These are phyloP conservation scores for Diphasiastrum complanatum DNA, from an alignment of 83 land plant species.

Conservation along the genomic window DNA sequence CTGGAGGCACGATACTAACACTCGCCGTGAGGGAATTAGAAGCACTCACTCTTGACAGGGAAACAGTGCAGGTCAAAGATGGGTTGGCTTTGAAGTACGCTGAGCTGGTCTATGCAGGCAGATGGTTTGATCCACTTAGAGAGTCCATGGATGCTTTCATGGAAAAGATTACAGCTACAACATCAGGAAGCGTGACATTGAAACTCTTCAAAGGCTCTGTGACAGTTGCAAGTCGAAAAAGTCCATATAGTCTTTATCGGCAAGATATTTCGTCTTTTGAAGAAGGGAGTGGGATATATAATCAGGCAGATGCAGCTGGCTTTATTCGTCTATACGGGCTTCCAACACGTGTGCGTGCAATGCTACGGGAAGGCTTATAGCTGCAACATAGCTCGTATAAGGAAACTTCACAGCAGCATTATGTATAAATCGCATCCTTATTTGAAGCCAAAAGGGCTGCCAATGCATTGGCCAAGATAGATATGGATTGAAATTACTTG, in stretches of 20 bases:
- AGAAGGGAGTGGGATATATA: constrained; percentile 69
- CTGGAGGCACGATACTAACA: constrained; percentile 92
- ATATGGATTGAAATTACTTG: no score
- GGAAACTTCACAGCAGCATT: no score
- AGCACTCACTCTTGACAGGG: constrained; percentile 85
- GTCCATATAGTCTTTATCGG: constrained; percentile 83
- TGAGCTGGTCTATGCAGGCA: constrained; percentile 94
- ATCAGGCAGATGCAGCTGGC: constrained; percentile 99
- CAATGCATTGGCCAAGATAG: no score
- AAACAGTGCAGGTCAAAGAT: constrained; percentile 82
- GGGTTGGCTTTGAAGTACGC: constrained; percentile 83
- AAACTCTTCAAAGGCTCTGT: constrained; percentile 89
- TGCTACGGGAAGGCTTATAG: constrained; percentile 47
- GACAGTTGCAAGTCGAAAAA: constrained; percentile 51
- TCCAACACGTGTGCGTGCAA: constrained; percentile 88
- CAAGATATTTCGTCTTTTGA: constrained; percentile 95
- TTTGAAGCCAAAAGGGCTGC: no score
- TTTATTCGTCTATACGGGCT: constrained; percentile 91
- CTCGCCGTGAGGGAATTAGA: constrained; percentile 78
- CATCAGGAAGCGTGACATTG: constrained; percentile 73
- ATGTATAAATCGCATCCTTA: no score
- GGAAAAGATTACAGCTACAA: constrained; percentile 72
- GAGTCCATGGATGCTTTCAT: constrained; percentile 90
- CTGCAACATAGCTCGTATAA: constrained; percentile 3
- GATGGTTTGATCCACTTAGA: constrained; percentile 97